These are phyloP conservation scores for Exophiala viscosa DNA, from an alignment of 2,329 filamentous ascomycete genomes.

Conservation along the genomic window DNA sequence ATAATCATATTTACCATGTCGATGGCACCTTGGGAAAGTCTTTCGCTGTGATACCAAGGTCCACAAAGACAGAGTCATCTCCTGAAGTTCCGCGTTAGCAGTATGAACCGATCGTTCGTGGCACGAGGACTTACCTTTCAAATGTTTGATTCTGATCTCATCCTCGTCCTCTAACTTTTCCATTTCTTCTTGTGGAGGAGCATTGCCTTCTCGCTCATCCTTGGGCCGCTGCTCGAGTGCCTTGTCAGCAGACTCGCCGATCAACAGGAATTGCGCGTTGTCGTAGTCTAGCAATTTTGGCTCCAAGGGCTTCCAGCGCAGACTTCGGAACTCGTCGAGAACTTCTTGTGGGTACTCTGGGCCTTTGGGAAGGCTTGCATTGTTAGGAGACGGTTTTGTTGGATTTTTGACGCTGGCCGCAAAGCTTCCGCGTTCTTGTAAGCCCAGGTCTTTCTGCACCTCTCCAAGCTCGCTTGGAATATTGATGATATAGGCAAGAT, in stretches of 20 bases:
- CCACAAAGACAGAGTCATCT: conserved; percentile 59
- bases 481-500: conserved; percentile 76
- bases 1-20: conserved; percentile 48
- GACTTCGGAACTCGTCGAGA: conserved; percentile 65
- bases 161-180: conserved; percentile 75
- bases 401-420: conserved; percentile 79
- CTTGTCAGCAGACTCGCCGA: conserved; percentile 58
- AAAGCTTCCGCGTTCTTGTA: conserved; percentile 70
- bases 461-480: conserved; percentile 66
- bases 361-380: conserved; percentile 59
- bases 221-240: conserved; percentile 54
- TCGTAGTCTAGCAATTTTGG: conserved; percentile 71
- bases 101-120: neutral
- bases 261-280: conserved; percentile 72
- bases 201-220: conserved; percentile 50
- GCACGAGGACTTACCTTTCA: conserved; percentile 45
- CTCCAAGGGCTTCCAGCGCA: conserved; percentile 70
- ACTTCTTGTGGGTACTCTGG: conserved; percentile 71
- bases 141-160: conserved; percentile 59
- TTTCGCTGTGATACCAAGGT: conserved; percentile 56
- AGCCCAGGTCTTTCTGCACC: conserved; percentile 70
- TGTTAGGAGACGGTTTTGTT: conserved; percentile 61
- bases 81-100: conserved; percentile 36
- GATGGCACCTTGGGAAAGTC: conserved; percentile 63
- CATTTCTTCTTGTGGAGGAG: conserved; percentile 63